Base-by-base conservation (phyloP, 441 rosid species). In the Euphorbia corollata region DNA sequence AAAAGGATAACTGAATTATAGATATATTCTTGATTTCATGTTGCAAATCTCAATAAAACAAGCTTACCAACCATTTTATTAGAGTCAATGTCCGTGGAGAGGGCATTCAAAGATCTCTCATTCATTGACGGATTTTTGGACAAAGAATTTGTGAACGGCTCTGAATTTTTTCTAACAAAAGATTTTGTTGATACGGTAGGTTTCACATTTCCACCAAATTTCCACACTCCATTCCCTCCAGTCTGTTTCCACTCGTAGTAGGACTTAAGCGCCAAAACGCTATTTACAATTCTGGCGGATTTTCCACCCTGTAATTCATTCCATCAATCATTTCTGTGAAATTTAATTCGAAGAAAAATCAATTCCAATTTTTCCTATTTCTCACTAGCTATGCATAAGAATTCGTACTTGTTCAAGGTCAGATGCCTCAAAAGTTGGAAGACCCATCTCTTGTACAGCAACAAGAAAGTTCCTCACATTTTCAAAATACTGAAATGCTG, bases 401-500 rank as follows among this genome's bases (percentile, higher is more conserved):
- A 47, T 12, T 59, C 85, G 50, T 74, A 89, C 99, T 69, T 93
- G 99, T 78, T 93, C 97, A 38, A 93, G 89, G 84, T 93, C 99
- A 68, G 99, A 93, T 41, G 99, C 99, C 71, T 93, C 99, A 74
- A 93, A 93, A 27, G 89, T 85, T 16, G 99, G 97, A 75, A 91
- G 61, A 5, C 97, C 96, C 79, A 89, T 74, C 58, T 86, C 87
- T 54, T 91, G 89, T 38, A 79, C 83, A 69, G 96, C 93, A 54
- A 89, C 99, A 63, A 93, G 91, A 77, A 91, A 93, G 75, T 93
- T 93, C 83, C 99, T 82, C 70, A 91, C 91, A 71, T 93, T 93
- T 80, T 93, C 99, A 69, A 93, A 93, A 81, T 93, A 89, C 78
- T 93, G 99, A 81, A 84, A 93, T 23, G 95, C 99, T 4, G 98